Conservation (phyloP, 1,284 basidiomycete species). For the Takashimella tepidaria region DNA sequence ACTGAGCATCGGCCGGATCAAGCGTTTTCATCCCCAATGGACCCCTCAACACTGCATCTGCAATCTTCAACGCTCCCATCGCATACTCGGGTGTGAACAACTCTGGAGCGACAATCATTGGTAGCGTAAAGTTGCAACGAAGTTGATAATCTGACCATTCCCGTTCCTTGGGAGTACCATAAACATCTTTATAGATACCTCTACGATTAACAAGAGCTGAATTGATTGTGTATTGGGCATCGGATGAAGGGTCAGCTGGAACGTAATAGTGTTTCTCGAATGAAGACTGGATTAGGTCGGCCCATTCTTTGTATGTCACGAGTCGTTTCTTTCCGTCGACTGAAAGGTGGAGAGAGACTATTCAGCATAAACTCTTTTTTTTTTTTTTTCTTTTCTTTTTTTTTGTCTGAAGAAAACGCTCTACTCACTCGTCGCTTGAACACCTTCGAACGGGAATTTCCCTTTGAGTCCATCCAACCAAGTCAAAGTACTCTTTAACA, state of each 20-base stretch:
- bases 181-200: conserved; percentile 98
- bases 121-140: conserved; percentile 85
- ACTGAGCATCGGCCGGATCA: conserved; percentile 76
- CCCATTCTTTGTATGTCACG: conserved; percentile 89
- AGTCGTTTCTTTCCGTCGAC: conserved; percentile 66
- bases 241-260: conserved; percentile 69
- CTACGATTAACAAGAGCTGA: conserved; percentile 73
- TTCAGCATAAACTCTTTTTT: conserved; percentile 1
- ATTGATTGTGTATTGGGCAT: conserved; percentile 67
- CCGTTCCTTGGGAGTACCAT: conserved; percentile 74
- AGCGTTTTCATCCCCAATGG: conserved; percentile 93
- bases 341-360: too few relatives aligned
- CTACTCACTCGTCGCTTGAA: conserved; percentile 66
- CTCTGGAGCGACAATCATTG: conserved; percentile 96
- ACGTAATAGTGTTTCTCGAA: conserved; percentile 92
- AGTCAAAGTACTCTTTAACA: conserved; percentile 84
- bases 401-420: background rate
- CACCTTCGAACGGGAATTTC: conserved; percentile 85
- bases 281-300: conserved; percentile 69
- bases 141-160: conserved; percentile 98
- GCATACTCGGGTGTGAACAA: conserved; percentile 80
- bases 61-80: conserved; percentile 66
- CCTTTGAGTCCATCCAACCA: conserved; percentile 75
- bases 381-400: background rate
- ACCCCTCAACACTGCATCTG: conserved; percentile 67